These are phyloP conservation scores for Monosporascus sp. DNA, from an alignment of 2,329 filamentous ascomycete genomes.

Conservation along the genomic window DNA sequence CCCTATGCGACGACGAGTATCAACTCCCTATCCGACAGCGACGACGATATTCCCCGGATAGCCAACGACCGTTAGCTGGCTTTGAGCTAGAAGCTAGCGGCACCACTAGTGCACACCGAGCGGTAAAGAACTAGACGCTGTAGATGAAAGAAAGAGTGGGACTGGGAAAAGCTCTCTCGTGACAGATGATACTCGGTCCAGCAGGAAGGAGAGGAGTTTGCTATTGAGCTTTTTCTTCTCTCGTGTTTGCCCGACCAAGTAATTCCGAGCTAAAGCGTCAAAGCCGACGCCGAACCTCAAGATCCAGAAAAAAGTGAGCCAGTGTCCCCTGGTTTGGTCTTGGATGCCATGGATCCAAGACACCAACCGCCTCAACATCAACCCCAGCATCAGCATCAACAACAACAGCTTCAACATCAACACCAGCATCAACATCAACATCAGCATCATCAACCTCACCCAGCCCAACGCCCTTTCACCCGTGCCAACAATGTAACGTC, in stretches of 20 bases:
- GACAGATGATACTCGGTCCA: not conserved
- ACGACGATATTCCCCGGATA: too few species aligned
- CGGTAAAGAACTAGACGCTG: not conserved
- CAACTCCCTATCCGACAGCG: too few species aligned
- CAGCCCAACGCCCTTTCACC: constrained; percentile 1
- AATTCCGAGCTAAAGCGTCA: not conserved
- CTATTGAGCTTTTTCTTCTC: not conserved
- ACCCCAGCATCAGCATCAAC: not conserved
- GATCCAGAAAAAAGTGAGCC: not conserved
- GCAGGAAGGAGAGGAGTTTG: not conserved
- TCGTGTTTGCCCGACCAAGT: not conserved
- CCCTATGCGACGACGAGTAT: too few species aligned
- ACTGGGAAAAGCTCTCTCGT: not conserved
- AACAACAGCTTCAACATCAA: not conserved
- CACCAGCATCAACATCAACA: not conserved
- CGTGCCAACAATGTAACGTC: constrained; percentile 7
- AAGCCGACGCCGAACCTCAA: not conserved
- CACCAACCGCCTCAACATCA: not conserved
- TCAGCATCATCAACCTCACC: constrained; percentile 4
- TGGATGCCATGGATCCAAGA: not conserved
- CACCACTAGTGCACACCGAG: not conserved
- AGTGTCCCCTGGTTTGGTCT: not conserved
- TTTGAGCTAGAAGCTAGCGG: too few species aligned
- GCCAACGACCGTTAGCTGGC: too few species aligned
- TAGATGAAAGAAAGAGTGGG: not conserved